A percentile compares a stretch with the other conserved stretches of the same genome.
phyloP scores from a whole-genome alignment of 345 rosid genomes.

The Viola odorata region DNA sequence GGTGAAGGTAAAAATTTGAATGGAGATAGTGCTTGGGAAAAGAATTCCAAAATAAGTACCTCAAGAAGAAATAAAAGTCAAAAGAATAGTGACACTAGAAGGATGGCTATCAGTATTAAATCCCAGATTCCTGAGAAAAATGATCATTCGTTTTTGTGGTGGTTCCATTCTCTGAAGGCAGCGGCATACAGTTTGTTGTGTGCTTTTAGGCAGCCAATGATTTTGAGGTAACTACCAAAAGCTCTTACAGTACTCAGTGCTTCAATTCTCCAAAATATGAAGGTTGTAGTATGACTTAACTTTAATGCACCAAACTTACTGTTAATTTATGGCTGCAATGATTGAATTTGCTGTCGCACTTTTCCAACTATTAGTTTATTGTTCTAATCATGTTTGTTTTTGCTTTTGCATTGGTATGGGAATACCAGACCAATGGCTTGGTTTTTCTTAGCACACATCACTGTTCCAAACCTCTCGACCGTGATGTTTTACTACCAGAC shows the following conservation, averaged over 20 bases:
- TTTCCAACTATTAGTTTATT: background rate
- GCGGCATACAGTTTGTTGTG: slow-evolving; percentile 52
- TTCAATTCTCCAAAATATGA: background rate
- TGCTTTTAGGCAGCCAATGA: slow-evolving; percentile 75
- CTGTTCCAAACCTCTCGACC: slow-evolving; percentile 88
- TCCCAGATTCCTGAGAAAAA: slow-evolving; percentile 27
- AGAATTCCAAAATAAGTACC: slow-evolving; percentile 33
- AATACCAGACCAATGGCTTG: slow-evolving; percentile 85
- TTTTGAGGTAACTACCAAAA: slow-evolving; percentile 53
- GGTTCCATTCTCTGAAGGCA: slow-evolving; percentile 57
- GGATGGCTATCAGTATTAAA: slow-evolving; percentile 20
- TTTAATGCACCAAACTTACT: background rate
- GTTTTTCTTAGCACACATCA: slow-evolving; percentile 87
- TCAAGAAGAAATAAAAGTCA: slow-evolving; percentile 67
- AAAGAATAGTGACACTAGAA: slow-evolving; percentile 40
- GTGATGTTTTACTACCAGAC: slow-evolving; percentile 96
- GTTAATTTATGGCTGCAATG: background rate
- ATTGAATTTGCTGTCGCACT: background rate
- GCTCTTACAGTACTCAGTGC: background rate
- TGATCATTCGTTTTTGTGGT: slow-evolving; percentile 33
- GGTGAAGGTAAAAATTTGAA: slow-evolving; percentile 29
- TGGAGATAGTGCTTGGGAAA: slow-evolving; percentile 29
- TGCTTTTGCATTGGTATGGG: slow-evolving; percentile 18
- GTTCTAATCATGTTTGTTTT: slow-evolving; percentile 23
- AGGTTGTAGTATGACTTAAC: background rate